phyloP scores from a whole-genome alignment of 148 eudicot genomes.

The Selenicereus undatus region DNA sequence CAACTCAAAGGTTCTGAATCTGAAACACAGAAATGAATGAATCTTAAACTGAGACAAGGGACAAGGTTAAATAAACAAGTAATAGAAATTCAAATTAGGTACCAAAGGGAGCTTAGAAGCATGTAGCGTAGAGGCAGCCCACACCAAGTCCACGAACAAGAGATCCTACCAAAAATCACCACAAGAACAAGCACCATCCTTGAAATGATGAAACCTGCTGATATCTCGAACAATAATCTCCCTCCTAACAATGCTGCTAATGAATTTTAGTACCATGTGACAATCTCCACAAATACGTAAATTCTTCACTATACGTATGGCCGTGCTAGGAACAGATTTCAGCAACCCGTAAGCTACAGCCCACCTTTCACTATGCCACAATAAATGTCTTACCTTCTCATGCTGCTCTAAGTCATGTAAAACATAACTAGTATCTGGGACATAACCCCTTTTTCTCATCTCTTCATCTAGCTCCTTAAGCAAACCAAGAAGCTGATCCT shows the following conservation, averaged over 20 bases:
- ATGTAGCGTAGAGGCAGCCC: not conserved
- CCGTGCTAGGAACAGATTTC: constrained; percentile 49
- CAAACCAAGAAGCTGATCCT: constrained; percentile 36
- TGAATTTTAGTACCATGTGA: constrained; percentile 54
- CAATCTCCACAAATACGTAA: constrained; percentile 72
- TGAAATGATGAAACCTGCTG: constrained; percentile 70
- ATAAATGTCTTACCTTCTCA: constrained; percentile 66
- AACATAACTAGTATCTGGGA: constrained; percentile 56
- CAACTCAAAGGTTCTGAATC: not conserved
- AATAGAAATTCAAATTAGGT: not conserved
- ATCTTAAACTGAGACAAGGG: not conserved
- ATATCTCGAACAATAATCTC: constrained; percentile 66
- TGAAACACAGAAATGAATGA: not conserved
- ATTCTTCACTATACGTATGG: constrained; percentile 59
- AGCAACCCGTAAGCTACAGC: constrained; percentile 77
- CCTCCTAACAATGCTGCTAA: constrained; percentile 41
- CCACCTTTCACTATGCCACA: constrained; percentile 76
- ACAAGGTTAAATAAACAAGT: not conserved
- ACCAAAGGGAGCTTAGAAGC: not conserved
- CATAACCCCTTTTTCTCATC: constrained; percentile 65
- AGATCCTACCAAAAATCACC: constrained; percentile 63
- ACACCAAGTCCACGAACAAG: not conserved
- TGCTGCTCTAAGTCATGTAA: constrained; percentile 60
- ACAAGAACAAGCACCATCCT: constrained; percentile 66
- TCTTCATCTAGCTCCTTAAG: constrained; percentile 58